Percentiles rank a stretch among this genome's conserved stretches.
Evolutionary conservation across 306 rosid species (phyloP).

Genomic region (Inga laurina): DNA sequence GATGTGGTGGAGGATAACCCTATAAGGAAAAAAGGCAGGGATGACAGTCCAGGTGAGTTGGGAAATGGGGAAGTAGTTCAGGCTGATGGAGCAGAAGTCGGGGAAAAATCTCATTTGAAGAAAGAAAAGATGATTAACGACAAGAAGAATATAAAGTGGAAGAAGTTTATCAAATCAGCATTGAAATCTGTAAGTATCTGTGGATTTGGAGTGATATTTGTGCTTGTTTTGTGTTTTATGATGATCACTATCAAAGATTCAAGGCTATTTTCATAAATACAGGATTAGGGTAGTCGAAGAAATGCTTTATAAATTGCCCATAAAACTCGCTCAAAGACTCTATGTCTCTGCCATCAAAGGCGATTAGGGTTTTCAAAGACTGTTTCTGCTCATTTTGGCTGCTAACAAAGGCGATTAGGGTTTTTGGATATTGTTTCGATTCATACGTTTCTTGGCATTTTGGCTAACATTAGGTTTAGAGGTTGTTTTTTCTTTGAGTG

Average conservation of each 20-base stretch:
- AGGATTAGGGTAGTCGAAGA: neutral
- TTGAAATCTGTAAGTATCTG: constrained; percentile 67
- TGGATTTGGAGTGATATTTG: constrained; percentile 6
- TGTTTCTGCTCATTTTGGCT: neutral
- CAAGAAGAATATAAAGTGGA: constrained; percentile 72
- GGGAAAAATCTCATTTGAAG: constrained; percentile 30
- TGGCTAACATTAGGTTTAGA: no score
- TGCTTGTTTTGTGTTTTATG: constrained; percentile 16
- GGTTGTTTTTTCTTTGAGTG: no score
- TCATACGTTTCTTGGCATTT: no score
- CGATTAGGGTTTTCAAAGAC: neutral
- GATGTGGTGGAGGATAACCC: constrained; percentile 50
- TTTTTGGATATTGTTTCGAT: neutral
- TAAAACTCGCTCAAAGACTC: rapidly evolving
- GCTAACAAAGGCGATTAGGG: neutral
- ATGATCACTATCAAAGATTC: neutral
- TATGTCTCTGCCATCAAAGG: neutral
- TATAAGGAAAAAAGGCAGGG: constrained; percentile 51
- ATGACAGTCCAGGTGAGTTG: constrained; percentile 35
- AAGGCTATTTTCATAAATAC: constrained; percentile 24
- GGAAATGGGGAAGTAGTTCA: constrained; percentile 81
- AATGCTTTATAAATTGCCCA: neutral
- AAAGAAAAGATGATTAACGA: constrained; percentile 28
- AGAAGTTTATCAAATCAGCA: constrained; percentile 72
- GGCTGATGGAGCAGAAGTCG: constrained; percentile 42